A percentile compares a stretch with the other conserved stretches of the same genome.
These are phyloP conservation scores for Mycena haematopus DNA, from an alignment of 768 basidiomycete species.

Conservation along the genomic window DNA sequence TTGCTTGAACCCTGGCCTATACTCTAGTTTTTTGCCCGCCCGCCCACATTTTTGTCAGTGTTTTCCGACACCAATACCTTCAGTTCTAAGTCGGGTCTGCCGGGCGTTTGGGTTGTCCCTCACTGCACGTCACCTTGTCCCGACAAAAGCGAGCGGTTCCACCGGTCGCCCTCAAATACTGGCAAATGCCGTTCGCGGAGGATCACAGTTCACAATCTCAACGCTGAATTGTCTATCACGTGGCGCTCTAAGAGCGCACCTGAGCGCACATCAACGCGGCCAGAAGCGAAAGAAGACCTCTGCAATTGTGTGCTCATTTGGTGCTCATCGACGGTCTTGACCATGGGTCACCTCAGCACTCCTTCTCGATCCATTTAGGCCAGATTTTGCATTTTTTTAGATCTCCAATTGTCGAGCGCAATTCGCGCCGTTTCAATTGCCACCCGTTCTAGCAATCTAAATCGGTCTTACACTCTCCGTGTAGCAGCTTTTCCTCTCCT, in stretches of 20 bases:
- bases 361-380: background rate
- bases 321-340: background rate
- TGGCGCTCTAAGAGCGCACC: background rate
- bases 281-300: background rate
- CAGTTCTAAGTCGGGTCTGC: no score
- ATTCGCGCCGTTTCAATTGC: conserved; percentile 5
- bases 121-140: no score
- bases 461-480: conserved; percentile 2
- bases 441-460: background rate
- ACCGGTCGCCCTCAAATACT: no score
- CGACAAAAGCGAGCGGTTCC: no score
- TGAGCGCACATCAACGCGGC: background rate
- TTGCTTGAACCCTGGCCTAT: no score
- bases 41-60: no score
- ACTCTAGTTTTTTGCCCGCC: no score
- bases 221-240: no score
- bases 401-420: background rate
- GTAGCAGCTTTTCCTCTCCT: background rate
- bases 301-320: background rate
- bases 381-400: background rate
- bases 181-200: no score
- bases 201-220: no score
- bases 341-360: background rate
- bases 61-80: no score
- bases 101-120: no score